Conservation (phyloP, 495 filamentous ascomycete species). For the Baudoinia panamericana region DNA sequence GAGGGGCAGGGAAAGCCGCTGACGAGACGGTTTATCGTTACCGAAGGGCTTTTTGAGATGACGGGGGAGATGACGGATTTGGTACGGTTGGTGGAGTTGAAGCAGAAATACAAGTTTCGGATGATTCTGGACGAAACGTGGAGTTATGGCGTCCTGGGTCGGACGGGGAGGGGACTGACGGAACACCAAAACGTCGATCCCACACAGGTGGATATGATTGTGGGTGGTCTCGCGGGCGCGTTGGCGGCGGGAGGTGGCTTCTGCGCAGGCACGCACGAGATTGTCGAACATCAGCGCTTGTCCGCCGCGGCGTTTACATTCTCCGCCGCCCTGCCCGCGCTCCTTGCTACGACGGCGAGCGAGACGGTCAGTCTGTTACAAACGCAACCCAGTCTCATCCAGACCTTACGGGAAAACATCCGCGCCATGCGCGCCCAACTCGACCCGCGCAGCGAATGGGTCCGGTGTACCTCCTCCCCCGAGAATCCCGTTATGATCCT, state of each 20-base stretch:
- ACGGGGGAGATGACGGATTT: slow-evolving; percentile 76
- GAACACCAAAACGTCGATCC: slow-evolving; percentile 94
- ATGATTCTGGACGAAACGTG: slow-evolving; percentile 94
- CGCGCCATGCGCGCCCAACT: slow-evolving; percentile 71
- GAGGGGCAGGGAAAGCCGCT: slow-evolving; percentile 80
- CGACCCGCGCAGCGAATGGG: slow-evolving; percentile 88
- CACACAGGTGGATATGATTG: slow-evolving; percentile 82
- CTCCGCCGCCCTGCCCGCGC: slow-evolving; percentile 84
- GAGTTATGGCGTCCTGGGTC: slow-evolving; percentile 86
- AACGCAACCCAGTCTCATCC: slow-evolving; percentile 63
- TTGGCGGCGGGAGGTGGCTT: slow-evolving; percentile 90
- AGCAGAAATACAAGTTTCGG: slow-evolving; percentile 91
- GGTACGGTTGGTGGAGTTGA: slow-evolving; percentile 77
- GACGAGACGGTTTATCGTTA: slow-evolving; percentile 89
- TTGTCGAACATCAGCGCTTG: slow-evolving; percentile 91
- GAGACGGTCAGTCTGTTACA: slow-evolving; percentile 77
- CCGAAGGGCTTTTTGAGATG: slow-evolving; percentile 87
- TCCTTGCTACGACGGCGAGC: slow-evolving; percentile 86
- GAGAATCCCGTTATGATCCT: slow-evolving; percentile 83
- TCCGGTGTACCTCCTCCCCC: slow-evolving; percentile 61
- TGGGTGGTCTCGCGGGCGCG: slow-evolving; percentile 81
- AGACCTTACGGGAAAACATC: slow-evolving; percentile 66
- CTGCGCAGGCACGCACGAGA: slow-evolving; percentile 77
- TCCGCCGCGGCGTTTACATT: slow-evolving; percentile 82
- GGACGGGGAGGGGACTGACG: slow-evolving; percentile 80